A percentile compares a stretch with the other conserved stretches of the same genome.
phyloP scores from a whole-genome alignment of 208 protist species.

The Porcisia hertigi region DNA sequence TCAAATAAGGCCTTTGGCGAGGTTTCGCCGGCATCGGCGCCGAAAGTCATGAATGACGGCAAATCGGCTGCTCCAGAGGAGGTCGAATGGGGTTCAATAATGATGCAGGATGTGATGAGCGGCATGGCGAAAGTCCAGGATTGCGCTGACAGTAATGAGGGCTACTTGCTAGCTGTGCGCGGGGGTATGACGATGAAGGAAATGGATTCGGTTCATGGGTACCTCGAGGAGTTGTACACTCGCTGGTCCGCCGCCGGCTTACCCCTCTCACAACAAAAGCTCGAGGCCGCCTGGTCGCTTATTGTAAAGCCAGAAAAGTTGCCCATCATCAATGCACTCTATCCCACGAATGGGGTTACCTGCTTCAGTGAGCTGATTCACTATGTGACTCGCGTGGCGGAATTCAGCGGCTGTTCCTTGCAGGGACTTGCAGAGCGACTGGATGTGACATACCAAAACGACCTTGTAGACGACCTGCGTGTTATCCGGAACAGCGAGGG shows the following conservation, averaged over 20 bases:
- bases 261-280: constrained; percentile 61
- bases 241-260: constrained; percentile 44
- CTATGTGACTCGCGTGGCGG: constrained; percentile 76
- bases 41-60: neutral
- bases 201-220: constrained; percentile 70
- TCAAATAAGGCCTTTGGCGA: neutral
- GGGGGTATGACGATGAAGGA: constrained; percentile 59
- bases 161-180: constrained; percentile 64
- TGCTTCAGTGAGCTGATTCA: constrained; percentile 66
- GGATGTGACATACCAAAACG: constrained; percentile 61
- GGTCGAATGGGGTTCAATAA: constrained; percentile 45
- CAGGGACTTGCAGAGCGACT: constrained; percentile 65
- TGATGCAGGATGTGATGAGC: constrained; percentile 72
- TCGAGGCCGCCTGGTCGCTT: constrained; percentile 54
- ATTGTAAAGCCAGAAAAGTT: constrained; percentile 57
- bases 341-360: constrained; percentile 66
- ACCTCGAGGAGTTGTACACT: constrained; percentile 61
- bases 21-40: neutral
- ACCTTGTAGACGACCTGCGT: constrained; percentile 56
- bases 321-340: constrained; percentile 73
- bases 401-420: constrained; percentile 68
- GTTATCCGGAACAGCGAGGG: constrained; percentile 37
- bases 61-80: constrained; percentile 20
- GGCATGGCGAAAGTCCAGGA: constrained; percentile 66
- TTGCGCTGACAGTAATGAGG: constrained; percentile 64